Evolutionary conservation across 352 stramenopile species (phyloP).

Genomic region (Hyaloperonospora arabidopsidis): DNA sequence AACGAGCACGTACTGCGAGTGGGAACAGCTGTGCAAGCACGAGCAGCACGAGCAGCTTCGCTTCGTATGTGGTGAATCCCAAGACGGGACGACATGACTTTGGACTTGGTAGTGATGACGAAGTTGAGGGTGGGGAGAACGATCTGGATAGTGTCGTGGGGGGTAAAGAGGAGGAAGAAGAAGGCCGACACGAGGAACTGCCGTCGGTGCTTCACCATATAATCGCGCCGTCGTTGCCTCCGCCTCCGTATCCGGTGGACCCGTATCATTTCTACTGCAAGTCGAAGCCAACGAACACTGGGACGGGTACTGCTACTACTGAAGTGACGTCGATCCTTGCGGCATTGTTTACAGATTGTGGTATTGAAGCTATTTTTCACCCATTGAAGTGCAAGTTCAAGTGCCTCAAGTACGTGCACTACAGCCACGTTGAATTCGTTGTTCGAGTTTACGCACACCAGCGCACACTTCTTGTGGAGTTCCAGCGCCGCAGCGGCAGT

Average conservation of each 20-base stretch:
- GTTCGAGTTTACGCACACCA: slow-evolving; percentile 53
- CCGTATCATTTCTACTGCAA: slow-evolving; percentile 77
- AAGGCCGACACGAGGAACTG: slow-evolving; percentile 12
- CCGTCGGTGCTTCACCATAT: slow-evolving; percentile 34
- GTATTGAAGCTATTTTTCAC: slow-evolving; percentile 63
- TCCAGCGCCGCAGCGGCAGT: slow-evolving; percentile 65
- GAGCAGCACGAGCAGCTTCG: slow-evolving; percentile 44
- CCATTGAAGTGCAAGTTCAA: slow-evolving; percentile 82
- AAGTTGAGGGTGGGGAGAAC: slow-evolving; percentile 17
- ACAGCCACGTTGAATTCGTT: slow-evolving; percentile 77
- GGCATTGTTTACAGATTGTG: slow-evolving; percentile 38
- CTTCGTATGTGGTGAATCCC: slow-evolving; percentile 42
- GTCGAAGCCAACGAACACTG: slow-evolving; percentile 14
- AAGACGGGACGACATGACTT: slow-evolving; percentile 35
- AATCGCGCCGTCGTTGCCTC: slow-evolving; percentile 47
- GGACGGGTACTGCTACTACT: slow-evolving; percentile 28
- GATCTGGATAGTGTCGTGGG: slow-evolving; percentile 14
- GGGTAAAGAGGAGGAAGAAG: slow-evolving; percentile 15
- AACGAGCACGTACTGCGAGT: slow-evolving; percentile 48
- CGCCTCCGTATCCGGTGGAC: slow-evolving; percentile 67
- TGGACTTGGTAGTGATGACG: slow-evolving; percentile 32
- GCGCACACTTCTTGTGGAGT: slow-evolving; percentile 54
- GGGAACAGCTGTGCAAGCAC: slow-evolving; percentile 62
- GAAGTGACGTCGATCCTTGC: slow-evolving; percentile 38
- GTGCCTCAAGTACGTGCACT: slow-evolving; percentile 80